These are phyloP conservation scores for Suillus lakei DNA, from an alignment of 768 basidiomycete genomes.

Conservation along the genomic window DNA sequence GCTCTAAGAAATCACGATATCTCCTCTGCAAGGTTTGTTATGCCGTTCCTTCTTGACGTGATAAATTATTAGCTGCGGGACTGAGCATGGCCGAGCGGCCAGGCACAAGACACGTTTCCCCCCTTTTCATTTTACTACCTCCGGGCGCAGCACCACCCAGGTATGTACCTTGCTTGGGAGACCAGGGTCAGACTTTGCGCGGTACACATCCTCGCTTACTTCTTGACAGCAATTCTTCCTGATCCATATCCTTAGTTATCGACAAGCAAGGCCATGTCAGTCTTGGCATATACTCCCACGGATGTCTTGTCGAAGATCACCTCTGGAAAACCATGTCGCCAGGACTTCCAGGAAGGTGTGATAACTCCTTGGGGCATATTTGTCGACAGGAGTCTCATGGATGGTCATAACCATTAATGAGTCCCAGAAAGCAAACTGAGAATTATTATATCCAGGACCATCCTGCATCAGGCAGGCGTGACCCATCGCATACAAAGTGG, in stretches of 20 bases:
- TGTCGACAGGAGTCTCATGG: constrained; percentile 28
- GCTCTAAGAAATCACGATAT: background rate
- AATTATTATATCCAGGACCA: constrained; percentile 25
- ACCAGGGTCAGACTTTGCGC: background rate
- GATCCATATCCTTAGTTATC: background rate
- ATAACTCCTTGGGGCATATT: constrained; percentile 18
- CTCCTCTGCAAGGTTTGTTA: background rate
- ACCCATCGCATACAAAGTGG: constrained; percentile 24
- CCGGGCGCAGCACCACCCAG: background rate
- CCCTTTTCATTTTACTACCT: background rate
- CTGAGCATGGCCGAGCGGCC: background rate
- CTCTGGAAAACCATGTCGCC: constrained; percentile 31
- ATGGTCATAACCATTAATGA: constrained; percentile 24
- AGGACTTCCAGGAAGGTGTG: constrained; percentile 22
- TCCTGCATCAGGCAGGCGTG: too few species aligned
- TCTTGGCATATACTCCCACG: constrained; percentile 32
- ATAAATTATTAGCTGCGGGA: background rate
- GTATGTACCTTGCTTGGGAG: background rate
- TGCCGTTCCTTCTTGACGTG: background rate
- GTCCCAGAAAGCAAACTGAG: too few species aligned
- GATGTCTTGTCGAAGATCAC: constrained; percentile 49
- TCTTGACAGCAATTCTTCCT: background rate
- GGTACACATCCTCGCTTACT: background rate
- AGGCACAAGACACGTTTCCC: background rate
- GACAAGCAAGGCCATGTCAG: constrained; percentile 35